These are phyloP conservation scores for Epichloe baconii DNA, from an alignment of 2,329 filamentous ascomycete species.

Conservation along the genomic window DNA sequence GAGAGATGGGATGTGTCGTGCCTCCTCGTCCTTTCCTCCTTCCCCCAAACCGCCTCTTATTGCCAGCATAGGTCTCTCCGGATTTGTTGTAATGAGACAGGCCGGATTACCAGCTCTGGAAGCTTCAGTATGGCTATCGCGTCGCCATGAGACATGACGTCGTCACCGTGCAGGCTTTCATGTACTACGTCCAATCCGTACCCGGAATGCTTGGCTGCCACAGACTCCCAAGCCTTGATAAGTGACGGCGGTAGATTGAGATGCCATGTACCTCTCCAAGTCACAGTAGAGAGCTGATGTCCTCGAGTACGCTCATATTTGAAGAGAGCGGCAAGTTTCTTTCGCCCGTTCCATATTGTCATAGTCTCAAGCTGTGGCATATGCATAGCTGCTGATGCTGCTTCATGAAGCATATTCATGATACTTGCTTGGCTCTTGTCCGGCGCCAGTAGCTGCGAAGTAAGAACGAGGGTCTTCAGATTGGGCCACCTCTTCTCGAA, in stretches of 20 bases:
- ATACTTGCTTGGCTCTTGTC: conserved; percentile 10
- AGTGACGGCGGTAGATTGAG: conserved; percentile 8
- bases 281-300: conserved; percentile 11
- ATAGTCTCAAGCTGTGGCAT: conserved; percentile 19
- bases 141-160: too few species aligned
- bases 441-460: neutral
- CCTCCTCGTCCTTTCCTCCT: too few species aligned
- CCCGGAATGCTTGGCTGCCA: too few species aligned
- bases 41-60: too few species aligned
- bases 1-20: too few species aligned
- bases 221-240: conserved; percentile 1
- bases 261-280: conserved; percentile 12
- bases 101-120: too few species aligned
- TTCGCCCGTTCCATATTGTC: conserved; percentile 21
- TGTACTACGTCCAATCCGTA: too few species aligned
- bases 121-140: too few species aligned
- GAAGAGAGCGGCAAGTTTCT: conserved; percentile 13
- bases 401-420: conserved; percentile 15
- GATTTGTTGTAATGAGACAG: too few species aligned
- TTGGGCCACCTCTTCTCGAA: neutral
- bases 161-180: too few species aligned
- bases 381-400: conserved; percentile 12
- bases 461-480: neutral
- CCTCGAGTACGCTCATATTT: conserved; percentile 10
- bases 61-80: too few species aligned